Conservation (phyloP, 2,329 filamentous ascomycete genomes). For the Tolypocladium endophyticum region DNA sequence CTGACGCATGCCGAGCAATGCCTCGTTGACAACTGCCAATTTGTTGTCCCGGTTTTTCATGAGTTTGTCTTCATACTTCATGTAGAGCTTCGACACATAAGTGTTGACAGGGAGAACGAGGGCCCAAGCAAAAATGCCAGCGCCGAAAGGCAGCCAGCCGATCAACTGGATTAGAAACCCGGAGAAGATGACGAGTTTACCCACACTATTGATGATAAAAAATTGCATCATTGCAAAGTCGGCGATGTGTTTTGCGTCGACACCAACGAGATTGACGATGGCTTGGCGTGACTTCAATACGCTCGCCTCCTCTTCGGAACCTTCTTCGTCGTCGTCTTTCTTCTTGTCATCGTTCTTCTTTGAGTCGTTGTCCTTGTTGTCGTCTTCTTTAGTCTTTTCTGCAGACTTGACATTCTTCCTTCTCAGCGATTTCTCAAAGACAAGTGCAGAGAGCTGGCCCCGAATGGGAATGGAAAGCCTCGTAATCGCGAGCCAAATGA, state of each 20-base stretch:
- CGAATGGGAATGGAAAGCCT: slow-evolving; percentile 56
- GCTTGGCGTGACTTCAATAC: slow-evolving; percentile 46
- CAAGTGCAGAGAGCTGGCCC: slow-evolving; percentile 57
- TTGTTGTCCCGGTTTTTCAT: slow-evolving; percentile 72
- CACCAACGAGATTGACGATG: slow-evolving; percentile 69
- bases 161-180: slow-evolving; percentile 57
- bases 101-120: slow-evolving; percentile 60
- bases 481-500: slow-evolving; percentile 56
- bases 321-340: slow-evolving; percentile 27
- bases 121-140: slow-evolving; percentile 54
- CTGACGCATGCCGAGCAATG: slow-evolving; percentile 68
- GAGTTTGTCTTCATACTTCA: slow-evolving; percentile 53
- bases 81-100: slow-evolving; percentile 53
- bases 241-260: slow-evolving; percentile 59
- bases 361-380: slow-evolving; percentile 13
- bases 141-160: slow-evolving; percentile 58
- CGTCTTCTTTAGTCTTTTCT: slow-evolving; percentile 31
- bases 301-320: slow-evolving; percentile 44
- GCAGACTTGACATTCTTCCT: slow-evolving; percentile 66
- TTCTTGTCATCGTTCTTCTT: slow-evolving; percentile 11
- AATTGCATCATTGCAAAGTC: slow-evolving; percentile 60
- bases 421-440: slow-evolving; percentile 69
- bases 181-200: slow-evolving; percentile 56
- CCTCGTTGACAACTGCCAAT: slow-evolving; percentile 65
- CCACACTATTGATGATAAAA: slow-evolving; percentile 49